Evolutionary conservation across 2,329 filamentous ascomycete genomes (phyloP), one percentile per base, ranked within the genome.

Genomic region (Dactylella cylindrospora): DNA sequence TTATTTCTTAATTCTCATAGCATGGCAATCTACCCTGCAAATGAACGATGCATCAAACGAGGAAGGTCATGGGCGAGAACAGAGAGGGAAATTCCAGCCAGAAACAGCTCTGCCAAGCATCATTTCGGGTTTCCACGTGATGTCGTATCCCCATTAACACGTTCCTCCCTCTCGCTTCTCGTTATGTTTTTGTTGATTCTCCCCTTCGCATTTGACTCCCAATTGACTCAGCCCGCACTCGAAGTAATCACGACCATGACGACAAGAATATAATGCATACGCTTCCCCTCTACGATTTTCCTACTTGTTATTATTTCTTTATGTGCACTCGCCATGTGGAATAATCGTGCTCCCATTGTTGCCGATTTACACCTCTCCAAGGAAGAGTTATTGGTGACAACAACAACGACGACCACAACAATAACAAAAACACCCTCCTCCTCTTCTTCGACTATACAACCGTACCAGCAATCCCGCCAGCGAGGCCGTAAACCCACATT

Each of bases 401-500:
- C n/a, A n/a, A n/a, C n/a, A n/a, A n/a, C n/a, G n/a, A n/a, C n/a
- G n/a, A n/a, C n/a, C n/a, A n/a, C n/a, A n/a, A n/a, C n/a, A n/a
- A n/a, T n/a, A n/a, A n/a, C n/a, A n/a, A n/a, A n/a, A n/a, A n/a
- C n/a, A n/a, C n/a, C n/a, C 32, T 7, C 19, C 36, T 33, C 9
- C 28, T 38, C 28, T 13, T 15, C 28, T 31, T 12, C 39, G 25
- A 15, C 3, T 3, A 26, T 32, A 15, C 28, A 52, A 9, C 38
- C 35, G 47, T 38, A 26, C n/a, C 15, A 36, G n/a, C 29, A 35
- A 28, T 43, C 52, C 38, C 52, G 52, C 13, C 43, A 57, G 15
- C 35, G 52, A 17, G 52, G 52, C n/a, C 44, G 52, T 28, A 28
- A 47, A 22, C 52, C 52, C 28, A 57, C 36, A 19, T 57, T 57